Evolutionary conservation across 2,329 filamentous ascomycete species (phyloP).

Genomic region (Cercospora sojina): DNA sequence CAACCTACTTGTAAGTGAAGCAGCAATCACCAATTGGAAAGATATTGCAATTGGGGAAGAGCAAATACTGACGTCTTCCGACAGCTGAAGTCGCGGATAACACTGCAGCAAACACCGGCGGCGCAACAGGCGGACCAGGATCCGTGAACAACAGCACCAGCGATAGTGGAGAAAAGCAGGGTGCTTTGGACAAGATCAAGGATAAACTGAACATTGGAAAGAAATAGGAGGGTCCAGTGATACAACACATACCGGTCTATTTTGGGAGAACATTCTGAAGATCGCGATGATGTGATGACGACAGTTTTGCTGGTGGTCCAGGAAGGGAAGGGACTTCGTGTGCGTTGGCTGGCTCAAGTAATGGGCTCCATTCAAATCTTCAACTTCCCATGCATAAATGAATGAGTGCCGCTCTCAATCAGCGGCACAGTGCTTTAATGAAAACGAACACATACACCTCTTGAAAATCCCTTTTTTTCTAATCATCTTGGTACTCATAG

Average conservation of each 20-base stretch:
- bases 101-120: constrained; percentile 34
- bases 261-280: not conserved
- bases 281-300: not conserved
- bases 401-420: not conserved
- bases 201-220: constrained; percentile 30
- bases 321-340: not conserved
- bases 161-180: constrained; percentile 28
- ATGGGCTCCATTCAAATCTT: too few relatives aligned
- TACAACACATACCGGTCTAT: not conserved
- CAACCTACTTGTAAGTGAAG: constrained; percentile 32
- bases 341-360: not conserved
- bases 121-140: constrained; percentile 19
- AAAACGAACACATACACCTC: too few relatives aligned
- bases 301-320: not conserved
- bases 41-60: not conserved
- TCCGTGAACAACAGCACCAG: not conserved
- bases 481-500: too few relatives aligned
- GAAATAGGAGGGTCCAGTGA: constrained; percentile 15
- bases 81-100: constrained; percentile 24
- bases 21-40: too few relatives aligned
- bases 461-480: too few relatives aligned
- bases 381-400: not conserved
- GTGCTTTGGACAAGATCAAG: constrained; percentile 32
- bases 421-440: not conserved
- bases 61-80: not conserved